Conservation (phyloP, 495 filamentous ascomycete genomes). For the Aspergillus leporis region DNA sequence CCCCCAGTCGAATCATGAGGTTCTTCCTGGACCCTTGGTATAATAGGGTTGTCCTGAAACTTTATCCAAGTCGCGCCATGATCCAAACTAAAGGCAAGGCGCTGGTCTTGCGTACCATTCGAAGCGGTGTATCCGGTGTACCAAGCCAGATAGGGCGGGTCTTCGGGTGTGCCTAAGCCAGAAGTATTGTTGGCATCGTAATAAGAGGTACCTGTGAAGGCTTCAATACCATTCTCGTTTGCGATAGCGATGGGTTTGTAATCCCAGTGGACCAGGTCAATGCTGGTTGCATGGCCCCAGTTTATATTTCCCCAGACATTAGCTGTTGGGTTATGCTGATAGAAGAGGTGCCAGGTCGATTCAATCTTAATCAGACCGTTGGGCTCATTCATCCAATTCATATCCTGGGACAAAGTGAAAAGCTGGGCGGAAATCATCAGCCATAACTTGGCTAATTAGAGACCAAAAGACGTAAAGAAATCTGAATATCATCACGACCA, state of each 20-base stretch:
- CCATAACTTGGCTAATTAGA: not conserved
- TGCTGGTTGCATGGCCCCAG: conserved; percentile 17
- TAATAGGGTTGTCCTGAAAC: conserved; percentile 7
- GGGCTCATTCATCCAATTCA: conserved; percentile 18
- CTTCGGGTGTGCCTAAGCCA: conserved; percentile 1
- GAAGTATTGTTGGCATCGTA: conserved; percentile 10
- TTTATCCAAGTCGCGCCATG: conserved; percentile 7
- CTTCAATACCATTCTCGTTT: conserved; percentile 6
- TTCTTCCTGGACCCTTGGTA: conserved; percentile 1
- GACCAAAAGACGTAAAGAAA: too few relatives aligned
- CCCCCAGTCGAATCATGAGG: conserved; percentile 10
- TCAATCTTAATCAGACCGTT: conserved; percentile 14
- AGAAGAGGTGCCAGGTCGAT: conserved; percentile 13
- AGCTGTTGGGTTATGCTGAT: conserved; percentile 16
- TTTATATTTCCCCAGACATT: conserved; percentile 17
- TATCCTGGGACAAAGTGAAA: conserved; percentile 13
- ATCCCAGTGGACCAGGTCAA: conserved; percentile 7
- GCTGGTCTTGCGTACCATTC: conserved; percentile 12
- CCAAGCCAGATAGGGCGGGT: conserved; percentile 10
- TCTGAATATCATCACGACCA: too few relatives aligned
- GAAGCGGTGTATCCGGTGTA: conserved; percentile 10
- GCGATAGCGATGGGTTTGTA: conserved; percentile 10
- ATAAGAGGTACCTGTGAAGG: conserved; percentile 11
- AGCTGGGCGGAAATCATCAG: conserved; percentile 10
- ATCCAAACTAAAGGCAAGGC: conserved; percentile 11